Evolutionary conservation across 768 basidiomycete genomes (phyloP), one percentile per base, ranked within the genome.

Genomic region (Naematelia encephala): DNA sequence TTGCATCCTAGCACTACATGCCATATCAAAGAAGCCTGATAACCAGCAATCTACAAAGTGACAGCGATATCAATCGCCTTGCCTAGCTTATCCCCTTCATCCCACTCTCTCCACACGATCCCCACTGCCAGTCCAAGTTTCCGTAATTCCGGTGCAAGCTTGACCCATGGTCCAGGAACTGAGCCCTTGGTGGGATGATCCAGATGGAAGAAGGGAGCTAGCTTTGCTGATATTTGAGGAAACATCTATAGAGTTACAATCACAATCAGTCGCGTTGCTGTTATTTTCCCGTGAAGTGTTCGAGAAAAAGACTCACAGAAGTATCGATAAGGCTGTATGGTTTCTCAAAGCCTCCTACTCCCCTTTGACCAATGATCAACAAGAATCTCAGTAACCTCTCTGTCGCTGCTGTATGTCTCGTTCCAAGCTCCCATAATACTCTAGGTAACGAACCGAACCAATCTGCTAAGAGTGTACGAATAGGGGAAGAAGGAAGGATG

Each of bases 381-480:
- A 94, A 74, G 62, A 87, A 81, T 11, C 81, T 81, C 23, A 90
- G 72, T 43, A 90, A 83, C 16, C 66, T 45, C 64, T 89, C 85
- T 0, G 86, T 85, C 3, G 82, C 78, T 1, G 75, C 64, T 16
- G 82, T 71, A 70, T 89, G 83, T 54, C 76, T 82, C 10, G 76
- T 77, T 2, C 87, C 87, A 10, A 88, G 75, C 74, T 97, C 92
- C 93, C 93, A 97, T 3, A 97, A 79, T 4, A 82, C 81, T 76
- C 84, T 87, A 0, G 92, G 90, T 45, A 96, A 81, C 63, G 87
- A 84, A 25, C 82, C 74, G 16, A 91, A 63, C 91, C 92, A 96
- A 21, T 82, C 82, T 51, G 81, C 78, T 0, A 78, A 21, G 4
- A 52, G 19, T 8, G 48, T 34, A 8, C 70, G 47, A 5, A 72